A percentile compares a stretch with the other conserved stretches of the same genome.
Evolutionary conservation across 768 basidiomycete genomes (phyloP).

Genomic region (Mycena rosella): DNA sequence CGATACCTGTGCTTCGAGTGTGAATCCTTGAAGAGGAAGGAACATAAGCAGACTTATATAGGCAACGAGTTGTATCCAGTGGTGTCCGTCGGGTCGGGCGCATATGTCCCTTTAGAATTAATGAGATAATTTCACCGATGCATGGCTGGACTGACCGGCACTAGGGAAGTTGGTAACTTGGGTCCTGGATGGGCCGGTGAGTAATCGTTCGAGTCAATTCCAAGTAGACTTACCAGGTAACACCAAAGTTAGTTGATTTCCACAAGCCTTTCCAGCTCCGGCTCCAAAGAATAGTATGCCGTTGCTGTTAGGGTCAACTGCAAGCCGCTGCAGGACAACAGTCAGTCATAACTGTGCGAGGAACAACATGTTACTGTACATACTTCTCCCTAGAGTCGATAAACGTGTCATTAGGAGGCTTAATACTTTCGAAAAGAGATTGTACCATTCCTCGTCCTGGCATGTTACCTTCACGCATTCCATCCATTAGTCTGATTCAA

Average conservation of each 20-base stretch:
- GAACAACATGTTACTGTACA: neutral
- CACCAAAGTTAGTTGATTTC: conserved; percentile 73
- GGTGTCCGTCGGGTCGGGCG: conserved; percentile 65
- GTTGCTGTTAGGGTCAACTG: conserved; percentile 71
- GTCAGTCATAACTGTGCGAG: conserved; percentile 5
- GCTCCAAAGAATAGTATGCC: conserved; percentile 74
- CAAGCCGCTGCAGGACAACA: conserved; percentile 16
- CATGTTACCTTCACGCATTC: conserved; percentile 62
- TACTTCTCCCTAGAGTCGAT: conserved; percentile 60
- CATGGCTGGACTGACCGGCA: conserved; percentile 54
- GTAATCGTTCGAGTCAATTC: neutral
- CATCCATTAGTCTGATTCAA: conserved; percentile 7
- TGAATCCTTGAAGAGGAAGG: neutral
- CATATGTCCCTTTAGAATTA: conserved; percentile 59
- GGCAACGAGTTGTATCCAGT: conserved; percentile 57
- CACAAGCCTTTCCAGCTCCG: conserved; percentile 72
- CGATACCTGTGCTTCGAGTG: conserved; percentile 49
- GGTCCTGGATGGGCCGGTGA: conserved; percentile 43
- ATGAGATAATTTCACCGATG: neutral
- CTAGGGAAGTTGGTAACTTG: conserved; percentile 71
- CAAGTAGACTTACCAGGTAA: conserved; percentile 51
- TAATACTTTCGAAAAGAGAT: neutral
- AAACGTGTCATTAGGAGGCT: neutral
- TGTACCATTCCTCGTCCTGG: conserved; percentile 73
- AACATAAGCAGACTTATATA: conserved; percentile 45